Conservation (phyloP, 1,139 yeast genomes). For the Yamadazyma siamensis region DNA sequence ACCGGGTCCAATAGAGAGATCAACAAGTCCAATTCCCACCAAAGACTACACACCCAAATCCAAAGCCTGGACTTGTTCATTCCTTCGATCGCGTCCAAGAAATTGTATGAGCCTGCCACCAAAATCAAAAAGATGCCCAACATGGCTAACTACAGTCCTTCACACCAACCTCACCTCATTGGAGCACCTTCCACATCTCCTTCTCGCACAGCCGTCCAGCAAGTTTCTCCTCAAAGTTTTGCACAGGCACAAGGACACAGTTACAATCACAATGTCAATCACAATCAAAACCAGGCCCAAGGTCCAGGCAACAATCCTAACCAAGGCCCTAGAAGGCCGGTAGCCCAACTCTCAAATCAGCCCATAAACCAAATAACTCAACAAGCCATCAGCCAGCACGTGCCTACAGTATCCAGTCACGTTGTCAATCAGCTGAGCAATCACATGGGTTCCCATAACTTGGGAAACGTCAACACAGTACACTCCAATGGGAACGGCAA, state of each 20-base stretch:
- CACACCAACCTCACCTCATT: conserved; percentile 4
- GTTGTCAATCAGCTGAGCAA: too few relatives aligned
- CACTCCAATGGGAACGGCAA: too few relatives aligned
- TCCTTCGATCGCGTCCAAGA: conserved; percentile 27
- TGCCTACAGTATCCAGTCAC: conserved; percentile 1
- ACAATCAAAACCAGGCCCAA: too few relatives aligned
- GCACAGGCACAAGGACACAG: not conserved
- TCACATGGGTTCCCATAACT: too few relatives aligned
- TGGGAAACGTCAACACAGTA: too few relatives aligned
- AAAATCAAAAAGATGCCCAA: conserved; percentile 22
- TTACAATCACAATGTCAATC: not conserved
- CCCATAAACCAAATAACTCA: conserved; percentile 6
- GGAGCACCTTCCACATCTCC: not conserved
- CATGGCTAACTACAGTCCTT: conserved; percentile 9
- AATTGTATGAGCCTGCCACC: conserved; percentile 33
- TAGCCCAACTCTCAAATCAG: conserved; percentile 1
- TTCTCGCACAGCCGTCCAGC: conserved; percentile 1
- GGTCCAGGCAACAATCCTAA: too few relatives aligned
- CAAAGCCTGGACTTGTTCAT: conserved; percentile 34
- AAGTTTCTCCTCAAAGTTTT: conserved; percentile 10
- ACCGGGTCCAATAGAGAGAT: conserved; percentile 37
- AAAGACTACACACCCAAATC: conserved; percentile 42
- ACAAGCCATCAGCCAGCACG: conserved; percentile 5
- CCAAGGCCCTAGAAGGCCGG: too few relatives aligned
- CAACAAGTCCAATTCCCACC: conserved; percentile 39